A percentile compares a stretch with the other conserved stretches of the same genome.
Evolutionary conservation across 75 land plant species (phyloP).

Genomic region (Chamaecyparis obtusa): DNA sequence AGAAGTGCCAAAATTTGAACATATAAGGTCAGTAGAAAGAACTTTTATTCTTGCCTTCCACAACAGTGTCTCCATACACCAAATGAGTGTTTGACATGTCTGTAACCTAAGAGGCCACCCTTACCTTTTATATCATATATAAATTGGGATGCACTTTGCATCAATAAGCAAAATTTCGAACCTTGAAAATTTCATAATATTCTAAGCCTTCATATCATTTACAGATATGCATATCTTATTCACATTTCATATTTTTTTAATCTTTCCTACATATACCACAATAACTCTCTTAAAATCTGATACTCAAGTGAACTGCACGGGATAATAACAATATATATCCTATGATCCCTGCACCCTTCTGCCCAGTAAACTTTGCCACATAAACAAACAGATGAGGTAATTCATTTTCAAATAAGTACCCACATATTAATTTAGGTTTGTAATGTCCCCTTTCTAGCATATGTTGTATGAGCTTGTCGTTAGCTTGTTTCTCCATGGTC

Average conservation of each 20-base stretch:
- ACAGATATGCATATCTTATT: background rate
- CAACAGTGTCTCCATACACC: background rate
- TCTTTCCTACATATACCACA: background rate
- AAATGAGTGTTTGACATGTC: background rate
- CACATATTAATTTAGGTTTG: background rate
- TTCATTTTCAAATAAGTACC: background rate
- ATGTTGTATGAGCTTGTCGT: no score
- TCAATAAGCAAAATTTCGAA: background rate
- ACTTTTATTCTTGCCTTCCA: background rate
- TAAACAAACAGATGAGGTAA: background rate
- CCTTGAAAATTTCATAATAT: background rate
- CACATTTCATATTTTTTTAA: background rate
- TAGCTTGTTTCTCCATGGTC: no score
- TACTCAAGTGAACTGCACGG: background rate
- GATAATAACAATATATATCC: background rate
- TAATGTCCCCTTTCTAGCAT: no score
- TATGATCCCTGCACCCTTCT: background rate
- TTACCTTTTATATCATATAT: background rate
- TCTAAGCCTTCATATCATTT: background rate
- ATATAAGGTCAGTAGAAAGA: background rate
- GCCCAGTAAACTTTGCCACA: background rate
- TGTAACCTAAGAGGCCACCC: background rate
- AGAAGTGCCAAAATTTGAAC: background rate
- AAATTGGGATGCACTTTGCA: background rate
- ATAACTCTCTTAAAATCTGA: background rate